Evolutionary conservation across 2,329 filamentous ascomycete species (phyloP).

Genomic region (Septoria linicola): DNA sequence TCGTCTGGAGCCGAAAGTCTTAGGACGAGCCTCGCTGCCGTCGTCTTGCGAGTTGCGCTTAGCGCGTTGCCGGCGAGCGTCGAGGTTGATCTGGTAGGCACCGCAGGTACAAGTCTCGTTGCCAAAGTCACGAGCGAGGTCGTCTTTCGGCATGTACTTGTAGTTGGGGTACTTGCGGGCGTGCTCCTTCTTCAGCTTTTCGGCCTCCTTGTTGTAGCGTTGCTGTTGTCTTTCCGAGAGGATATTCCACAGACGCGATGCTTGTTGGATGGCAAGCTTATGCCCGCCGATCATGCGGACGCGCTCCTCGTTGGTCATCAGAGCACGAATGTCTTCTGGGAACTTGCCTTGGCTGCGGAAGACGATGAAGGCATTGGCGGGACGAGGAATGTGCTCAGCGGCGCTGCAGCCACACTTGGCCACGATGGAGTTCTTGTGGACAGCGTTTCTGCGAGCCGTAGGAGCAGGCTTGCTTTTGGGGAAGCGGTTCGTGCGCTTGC

Average conservation of each 20-base stretch:
- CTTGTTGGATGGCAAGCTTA: neutral
- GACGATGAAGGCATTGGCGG: conserved; percentile 9
- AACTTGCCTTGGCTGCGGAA: neutral
- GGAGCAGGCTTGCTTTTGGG: too few species aligned
- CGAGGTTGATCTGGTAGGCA: conserved; percentile 4
- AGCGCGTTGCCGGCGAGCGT: neutral
- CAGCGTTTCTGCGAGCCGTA: neutral
- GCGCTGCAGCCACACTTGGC: neutral
- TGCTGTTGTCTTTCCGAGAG: neutral
- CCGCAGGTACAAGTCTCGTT: conserved; percentile 8
- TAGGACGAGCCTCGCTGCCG: too few species aligned
- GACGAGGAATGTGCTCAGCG: neutral
- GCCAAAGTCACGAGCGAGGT: neutral
- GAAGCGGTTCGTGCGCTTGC: too few species aligned
- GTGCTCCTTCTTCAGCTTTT: neutral
- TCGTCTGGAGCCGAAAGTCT: too few species aligned
- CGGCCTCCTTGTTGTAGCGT: neutral
- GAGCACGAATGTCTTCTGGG: neutral
- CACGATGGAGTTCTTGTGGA: conserved; percentile 1
- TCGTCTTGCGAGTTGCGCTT: too few species aligned
- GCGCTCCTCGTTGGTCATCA: neutral
- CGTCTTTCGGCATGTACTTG: neutral
- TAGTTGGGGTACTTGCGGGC: neutral
- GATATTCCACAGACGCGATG: neutral
- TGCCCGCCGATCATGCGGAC: neutral